Evolutionary conservation across 1,284 basidiomycete species (phyloP).

Genomic region (Ganoderma lucidum): DNA sequence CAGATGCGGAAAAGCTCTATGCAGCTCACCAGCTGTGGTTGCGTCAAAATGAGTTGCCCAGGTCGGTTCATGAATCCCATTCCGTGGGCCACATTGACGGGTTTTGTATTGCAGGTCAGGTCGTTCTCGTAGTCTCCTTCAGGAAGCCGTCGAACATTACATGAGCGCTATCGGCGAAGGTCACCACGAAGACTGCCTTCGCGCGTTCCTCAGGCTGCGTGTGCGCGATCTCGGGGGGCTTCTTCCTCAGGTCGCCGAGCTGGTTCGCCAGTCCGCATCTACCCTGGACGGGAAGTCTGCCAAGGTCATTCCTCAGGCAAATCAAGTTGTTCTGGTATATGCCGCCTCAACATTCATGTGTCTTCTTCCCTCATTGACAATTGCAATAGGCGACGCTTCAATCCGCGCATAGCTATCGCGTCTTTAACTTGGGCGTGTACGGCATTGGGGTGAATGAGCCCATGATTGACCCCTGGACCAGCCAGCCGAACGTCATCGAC

Average conservation of each 20-base stretch:
- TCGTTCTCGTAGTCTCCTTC: slow-evolving; percentile 63
- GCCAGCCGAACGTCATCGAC: slow-evolving; percentile 70
- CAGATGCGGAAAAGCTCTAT: slow-evolving; percentile 91
- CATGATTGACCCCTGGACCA: slow-evolving; percentile 88
- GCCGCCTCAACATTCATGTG: slow-evolving; percentile 6
- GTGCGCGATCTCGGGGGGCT: slow-evolving; percentile 68
- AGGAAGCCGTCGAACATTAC: slow-evolving; percentile 69
- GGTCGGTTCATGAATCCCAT: slow-evolving; percentile 50
- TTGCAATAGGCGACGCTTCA: slow-evolving; percentile 68
- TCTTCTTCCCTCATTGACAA: neutral
- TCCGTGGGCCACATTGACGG: neutral
- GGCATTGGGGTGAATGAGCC: slow-evolving; percentile 67
- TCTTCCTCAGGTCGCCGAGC: slow-evolving; percentile 60
- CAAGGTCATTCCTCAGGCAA: slow-evolving; percentile 71
- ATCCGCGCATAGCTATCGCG: slow-evolving; percentile 79
- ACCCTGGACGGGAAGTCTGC: slow-evolving; percentile 50
- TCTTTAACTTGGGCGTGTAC: slow-evolving; percentile 77
- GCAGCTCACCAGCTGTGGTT: slow-evolving; percentile 88
- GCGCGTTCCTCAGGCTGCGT: slow-evolving; percentile 85
- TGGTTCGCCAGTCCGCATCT: slow-evolving; percentile 51
- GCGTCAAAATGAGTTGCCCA: slow-evolving; percentile 77
- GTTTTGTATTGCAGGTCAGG: slow-evolving; percentile 41
- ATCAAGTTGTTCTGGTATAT: slow-evolving; percentile 74
- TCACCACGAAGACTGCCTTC: slow-evolving; percentile 79
- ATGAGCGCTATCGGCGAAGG: slow-evolving; percentile 65